phyloP scores from a whole-genome alignment of 2,329 filamentous ascomycete species.

The Ustulina deusta region DNA sequence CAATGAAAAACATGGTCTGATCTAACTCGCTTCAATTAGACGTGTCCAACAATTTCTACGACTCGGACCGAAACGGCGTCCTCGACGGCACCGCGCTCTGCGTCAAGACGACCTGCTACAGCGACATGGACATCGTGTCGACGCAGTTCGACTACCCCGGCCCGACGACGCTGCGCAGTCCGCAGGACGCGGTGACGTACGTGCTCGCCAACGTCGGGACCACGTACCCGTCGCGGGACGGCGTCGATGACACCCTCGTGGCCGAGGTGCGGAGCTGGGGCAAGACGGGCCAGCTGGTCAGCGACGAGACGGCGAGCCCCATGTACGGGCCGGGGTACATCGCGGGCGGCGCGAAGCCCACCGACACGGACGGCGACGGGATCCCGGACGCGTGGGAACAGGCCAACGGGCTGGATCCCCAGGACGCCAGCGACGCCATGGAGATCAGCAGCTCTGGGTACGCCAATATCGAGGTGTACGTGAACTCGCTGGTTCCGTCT shows the following conservation, averaged over 20 bases:
- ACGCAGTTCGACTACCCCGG: constrained; percentile 58
- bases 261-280: constrained; percentile 60
- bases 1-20: no score
- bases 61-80: constrained; percentile 61
- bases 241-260: constrained; percentile 58
- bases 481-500: constrained; percentile 59
- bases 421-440: constrained; percentile 57
- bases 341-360: constrained; percentile 53
- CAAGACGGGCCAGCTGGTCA: constrained; percentile 58
- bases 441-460: constrained; percentile 57
- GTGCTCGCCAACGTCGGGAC: constrained; percentile 57
- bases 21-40: constrained; percentile 45
- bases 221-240: constrained; percentile 57
- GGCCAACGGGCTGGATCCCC: constrained; percentile 56
- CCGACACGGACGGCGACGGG: constrained; percentile 62
- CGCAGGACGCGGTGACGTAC: constrained; percentile 55
- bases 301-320: constrained; percentile 56
- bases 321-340: constrained; percentile 57
- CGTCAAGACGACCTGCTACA: constrained; percentile 58
- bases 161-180: constrained; percentile 55
- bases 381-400: constrained; percentile 63
- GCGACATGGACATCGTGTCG: constrained; percentile 58
- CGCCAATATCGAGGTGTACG: constrained; percentile 62
- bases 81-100: constrained; percentile 62
- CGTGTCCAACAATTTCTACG: constrained; percentile 65